These are phyloP conservation scores for Rhizopus stolonifer DNA, from an alignment of 371 early-diverging fungal genomes.

Conservation along the genomic window DNA sequence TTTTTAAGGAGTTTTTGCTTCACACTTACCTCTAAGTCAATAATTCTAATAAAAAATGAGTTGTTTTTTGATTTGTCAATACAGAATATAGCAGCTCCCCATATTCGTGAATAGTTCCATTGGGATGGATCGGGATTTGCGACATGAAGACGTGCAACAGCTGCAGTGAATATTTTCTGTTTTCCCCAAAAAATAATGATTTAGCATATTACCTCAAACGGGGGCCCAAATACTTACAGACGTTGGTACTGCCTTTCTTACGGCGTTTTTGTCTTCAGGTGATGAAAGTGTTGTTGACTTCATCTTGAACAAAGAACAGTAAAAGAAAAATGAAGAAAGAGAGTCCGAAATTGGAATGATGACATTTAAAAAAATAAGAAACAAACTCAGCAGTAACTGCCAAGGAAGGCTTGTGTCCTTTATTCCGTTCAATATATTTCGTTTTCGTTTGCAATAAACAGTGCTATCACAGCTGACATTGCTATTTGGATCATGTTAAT, in stretches of 20 bases:
- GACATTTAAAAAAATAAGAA: neutral
- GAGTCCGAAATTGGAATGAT: neutral
- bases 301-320: conserved; percentile 11
- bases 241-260: conserved; percentile 41
- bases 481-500: conserved; percentile 2
- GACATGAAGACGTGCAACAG: conserved; percentile 80
- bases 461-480: conserved; percentile 11
- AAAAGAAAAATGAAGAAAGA: conserved; percentile 7
- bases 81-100: conserved; percentile 79
- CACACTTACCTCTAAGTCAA: conserved; percentile 68
- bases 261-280: conserved; percentile 37
- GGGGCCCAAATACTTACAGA: conserved; percentile 24
- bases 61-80: conserved; percentile 56
- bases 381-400: neutral
- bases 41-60: conserved; percentile 73
- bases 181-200: neutral
- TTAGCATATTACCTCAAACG: neutral
- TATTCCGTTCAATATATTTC: conserved; percentile 3
- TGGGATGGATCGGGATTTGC: conserved; percentile 69
- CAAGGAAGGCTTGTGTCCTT: neutral
- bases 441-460: conserved; percentile 22
- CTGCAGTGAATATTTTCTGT: conserved; percentile 81
- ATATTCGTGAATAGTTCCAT: conserved; percentile 74
- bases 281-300: conserved; percentile 27
- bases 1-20: neutral